Evolutionary conservation across 352 stramenopile species (phyloP).

Genomic region (Globisporangium cystogenes): DNA sequence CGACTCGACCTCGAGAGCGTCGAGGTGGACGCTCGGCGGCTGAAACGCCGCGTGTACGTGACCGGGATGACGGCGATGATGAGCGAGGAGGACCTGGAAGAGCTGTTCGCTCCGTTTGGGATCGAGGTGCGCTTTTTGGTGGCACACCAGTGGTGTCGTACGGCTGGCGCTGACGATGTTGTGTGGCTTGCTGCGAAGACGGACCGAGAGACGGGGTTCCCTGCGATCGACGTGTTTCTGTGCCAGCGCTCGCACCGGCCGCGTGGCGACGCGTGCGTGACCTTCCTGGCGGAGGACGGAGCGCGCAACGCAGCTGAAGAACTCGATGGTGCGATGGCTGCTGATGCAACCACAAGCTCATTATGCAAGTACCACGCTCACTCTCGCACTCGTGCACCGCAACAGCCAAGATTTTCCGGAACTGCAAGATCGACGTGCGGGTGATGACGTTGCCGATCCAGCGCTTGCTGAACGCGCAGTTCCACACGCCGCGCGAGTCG

Average conservation of each 20-base stretch:
- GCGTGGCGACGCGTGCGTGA: constrained; percentile 47
- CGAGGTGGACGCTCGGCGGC: constrained; percentile 27
- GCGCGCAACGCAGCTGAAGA: constrained; percentile 44
- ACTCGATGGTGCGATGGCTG: constrained; percentile 32
- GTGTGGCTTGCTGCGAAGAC: constrained; percentile 17
- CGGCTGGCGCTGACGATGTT: background rate
- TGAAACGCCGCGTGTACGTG: constrained; percentile 49
- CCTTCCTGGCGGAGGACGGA: constrained; percentile 31
- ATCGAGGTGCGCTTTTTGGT: constrained; percentile 28
- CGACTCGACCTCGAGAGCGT: constrained; percentile 39
- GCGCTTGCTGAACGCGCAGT: constrained; percentile 38
- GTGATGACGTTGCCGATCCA: constrained; percentile 40
- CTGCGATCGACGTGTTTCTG: constrained; percentile 41
- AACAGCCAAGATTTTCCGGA: constrained; percentile 53
- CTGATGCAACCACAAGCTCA: too few species aligned
- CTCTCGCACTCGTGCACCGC: background rate
- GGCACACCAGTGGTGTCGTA: background rate
- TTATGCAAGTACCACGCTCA: too few species aligned
- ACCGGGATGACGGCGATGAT: constrained; percentile 41
- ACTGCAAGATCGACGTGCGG: constrained; percentile 44
- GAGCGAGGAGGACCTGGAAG: constrained; percentile 37
- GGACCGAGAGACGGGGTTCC: constrained; percentile 38
- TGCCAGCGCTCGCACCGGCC: constrained; percentile 45
- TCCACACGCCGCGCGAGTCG: constrained; percentile 31
- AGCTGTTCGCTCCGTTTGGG: constrained; percentile 50